A percentile compares a stretch with the other conserved stretches of the same genome.
Conservation (phyloP, 371 early-diverging fungal species). For the Mortierella polycephala region DNA sequence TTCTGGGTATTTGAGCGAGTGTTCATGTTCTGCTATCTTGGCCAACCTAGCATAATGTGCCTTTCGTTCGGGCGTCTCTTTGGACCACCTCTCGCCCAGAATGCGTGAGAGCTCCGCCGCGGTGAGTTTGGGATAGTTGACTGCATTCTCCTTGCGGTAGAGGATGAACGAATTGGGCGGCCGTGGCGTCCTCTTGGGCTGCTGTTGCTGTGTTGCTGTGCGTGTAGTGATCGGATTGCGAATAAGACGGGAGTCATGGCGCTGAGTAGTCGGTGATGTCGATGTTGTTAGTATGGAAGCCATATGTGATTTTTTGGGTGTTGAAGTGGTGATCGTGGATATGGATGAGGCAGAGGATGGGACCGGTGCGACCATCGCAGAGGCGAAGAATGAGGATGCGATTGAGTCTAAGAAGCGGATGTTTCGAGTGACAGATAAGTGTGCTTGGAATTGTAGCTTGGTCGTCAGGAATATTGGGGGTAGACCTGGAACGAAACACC, state of each 20-base stretch:
- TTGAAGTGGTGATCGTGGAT: too few relatives aligned
- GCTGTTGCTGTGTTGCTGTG: not conserved
- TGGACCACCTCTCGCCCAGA: slow-evolving; percentile 39
- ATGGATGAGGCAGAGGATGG: too few relatives aligned
- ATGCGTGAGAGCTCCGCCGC: slow-evolving; percentile 49
- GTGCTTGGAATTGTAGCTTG: too few relatives aligned
- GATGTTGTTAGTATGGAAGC: too few relatives aligned
- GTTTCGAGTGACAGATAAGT: too few relatives aligned
- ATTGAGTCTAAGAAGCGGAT: too few relatives aligned
- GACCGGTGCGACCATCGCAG: too few relatives aligned
- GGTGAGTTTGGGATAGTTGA: slow-evolving; percentile 22
- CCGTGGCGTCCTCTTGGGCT: slow-evolving; percentile 34
- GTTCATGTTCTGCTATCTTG: slow-evolving; percentile 33
- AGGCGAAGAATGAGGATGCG: too few relatives aligned
- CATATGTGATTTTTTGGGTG: too few relatives aligned
- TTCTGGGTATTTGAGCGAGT: slow-evolving; percentile 39
- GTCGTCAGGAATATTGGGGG: too few relatives aligned
- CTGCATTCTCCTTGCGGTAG: slow-evolving; percentile 39
- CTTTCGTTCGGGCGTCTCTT: slow-evolving; percentile 28
- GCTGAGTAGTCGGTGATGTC: not conserved
- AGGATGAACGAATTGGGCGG: slow-evolving; percentile 53
- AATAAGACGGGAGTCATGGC: not conserved
- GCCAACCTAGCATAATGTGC: slow-evolving; percentile 35
- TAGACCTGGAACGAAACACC: too few relatives aligned
- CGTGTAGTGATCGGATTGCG: not conserved